phyloP scores from a whole-genome alignment of 2,329 filamentous ascomycete genomes.

The Alternaria burnsii region DNA sequence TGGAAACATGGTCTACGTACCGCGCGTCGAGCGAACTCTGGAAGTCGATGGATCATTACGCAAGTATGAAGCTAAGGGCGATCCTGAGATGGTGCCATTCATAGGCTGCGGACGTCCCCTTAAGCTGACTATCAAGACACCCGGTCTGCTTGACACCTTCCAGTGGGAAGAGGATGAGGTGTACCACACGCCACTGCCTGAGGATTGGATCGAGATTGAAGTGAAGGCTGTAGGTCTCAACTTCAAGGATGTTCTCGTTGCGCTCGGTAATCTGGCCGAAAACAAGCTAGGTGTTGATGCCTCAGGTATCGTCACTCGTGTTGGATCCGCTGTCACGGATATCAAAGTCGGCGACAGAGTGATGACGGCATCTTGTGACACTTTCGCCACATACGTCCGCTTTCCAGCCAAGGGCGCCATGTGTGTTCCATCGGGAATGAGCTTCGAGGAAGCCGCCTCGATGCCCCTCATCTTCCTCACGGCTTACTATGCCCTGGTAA shows the following conservation, averaged over 20 bases:
- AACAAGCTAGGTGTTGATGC: conserved; percentile 9
- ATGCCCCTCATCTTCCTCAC: conserved; percentile 17
- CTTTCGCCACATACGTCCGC: conserved; percentile 13
- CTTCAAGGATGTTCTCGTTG: conserved; percentile 11
- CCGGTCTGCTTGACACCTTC: conserved; percentile 10
- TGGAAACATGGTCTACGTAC: conserved; percentile 8
- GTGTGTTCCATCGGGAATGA: conserved; percentile 6
- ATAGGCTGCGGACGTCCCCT: conserved; percentile 9
- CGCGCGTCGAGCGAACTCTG: conserved; percentile 11
- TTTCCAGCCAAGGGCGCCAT: conserved; percentile 11
- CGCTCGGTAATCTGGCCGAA: conserved; percentile 13
- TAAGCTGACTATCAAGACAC: conserved; percentile 8
- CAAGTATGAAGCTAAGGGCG: conserved; percentile 15
- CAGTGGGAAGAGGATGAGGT: conserved; percentile 12
- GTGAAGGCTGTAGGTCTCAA: conserved; percentile 13
- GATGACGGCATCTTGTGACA: conserved; percentile 13
- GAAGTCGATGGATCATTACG: conserved; percentile 9
- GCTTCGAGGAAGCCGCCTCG: conserved; percentile 13
- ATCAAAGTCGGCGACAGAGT: neutral
- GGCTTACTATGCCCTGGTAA: conserved; percentile 3
- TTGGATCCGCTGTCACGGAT: conserved; percentile 7
- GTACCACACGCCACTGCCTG: conserved; percentile 5
- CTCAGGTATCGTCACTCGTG: conserved; percentile 5
- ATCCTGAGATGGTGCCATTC: conserved; percentile 12
- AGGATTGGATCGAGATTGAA: conserved; percentile 7